Base-by-base conservation (phyloP, 306 rosid genomes). In the Dalbergia cochinchinensis region DNA sequence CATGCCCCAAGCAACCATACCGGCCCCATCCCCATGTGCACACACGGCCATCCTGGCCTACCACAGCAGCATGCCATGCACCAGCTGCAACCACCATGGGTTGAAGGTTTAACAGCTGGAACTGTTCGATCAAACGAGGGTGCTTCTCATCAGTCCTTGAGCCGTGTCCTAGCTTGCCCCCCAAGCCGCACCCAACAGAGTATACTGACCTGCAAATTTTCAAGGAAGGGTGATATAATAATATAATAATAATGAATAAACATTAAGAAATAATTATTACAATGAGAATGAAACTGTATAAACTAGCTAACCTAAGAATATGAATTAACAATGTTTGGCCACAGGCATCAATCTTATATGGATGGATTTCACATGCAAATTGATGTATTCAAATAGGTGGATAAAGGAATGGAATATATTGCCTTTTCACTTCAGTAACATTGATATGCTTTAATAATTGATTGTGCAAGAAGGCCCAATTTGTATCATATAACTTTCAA, bases 11-110 rank as follows among this genome's bases (percentile, higher is more conserved):
- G 89, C 99, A 94, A 51, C 99, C 99, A 50, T 91, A 89, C 13
- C 99, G 95, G 54, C 97, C 99, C 99, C 97, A 94, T 45, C 97
- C 97, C 99, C 99, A 94, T 0, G 99, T 94, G 87, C 99, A 94
- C 9, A 94, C 99, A 22, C 99, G 89, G 7, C 99, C 99, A 57
- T 94, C 99, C 20, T 34, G 86, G 14, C 99, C 99, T 61, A 92
- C 99, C 69, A 94, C 97, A 39, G 99, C 99, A 42, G 99, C 99
- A 61, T 94, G 99, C 97, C 97, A 94, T 81, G 99, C 99, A 72
- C 97, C 99, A 11, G 99, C 99, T 7, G 97, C 91, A 61, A 94
- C 92, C 53, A 90, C 97, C 82, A 78, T 74, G 1, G 99, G 97
- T 86, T 94, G 97, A 80, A 94, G 89, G 83, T 91, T 92, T 89